Conservation (phyloP, 2,329 filamentous ascomycete genomes). For the Botryotinia narcissicola region DNA sequence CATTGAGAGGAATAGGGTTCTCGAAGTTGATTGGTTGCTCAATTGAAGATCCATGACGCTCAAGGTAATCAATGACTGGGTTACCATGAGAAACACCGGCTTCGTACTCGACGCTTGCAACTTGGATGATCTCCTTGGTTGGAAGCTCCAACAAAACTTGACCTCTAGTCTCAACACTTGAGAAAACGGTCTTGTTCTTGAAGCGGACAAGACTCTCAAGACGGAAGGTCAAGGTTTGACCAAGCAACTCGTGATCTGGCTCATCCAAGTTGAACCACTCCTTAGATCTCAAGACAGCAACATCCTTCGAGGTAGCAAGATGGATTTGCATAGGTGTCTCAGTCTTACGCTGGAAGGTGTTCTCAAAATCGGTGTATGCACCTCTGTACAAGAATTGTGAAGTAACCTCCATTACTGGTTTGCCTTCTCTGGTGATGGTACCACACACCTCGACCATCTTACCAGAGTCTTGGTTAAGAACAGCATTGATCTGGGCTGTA, state of each 20-base stretch:
- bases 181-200: slow-evolving; percentile 93
- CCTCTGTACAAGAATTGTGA: slow-evolving; percentile 98
- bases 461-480: slow-evolving; percentile 95
- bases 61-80: slow-evolving; percentile 92
- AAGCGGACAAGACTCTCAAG: slow-evolving; percentile 87
- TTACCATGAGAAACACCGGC: slow-evolving; percentile 90
- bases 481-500: slow-evolving; percentile 92
- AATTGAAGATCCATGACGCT: slow-evolving; percentile 85
- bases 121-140: slow-evolving; percentile 95
- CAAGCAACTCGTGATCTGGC: slow-evolving; percentile 79
- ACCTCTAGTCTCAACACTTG: slow-evolving; percentile 85
- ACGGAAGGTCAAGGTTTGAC: slow-evolving; percentile 93
- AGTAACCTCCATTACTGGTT: slow-evolving; percentile 95
- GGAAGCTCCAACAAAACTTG: slow-evolving; percentile 92
- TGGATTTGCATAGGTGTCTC: slow-evolving; percentile 95
- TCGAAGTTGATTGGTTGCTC: slow-evolving; percentile 97
- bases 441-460: slow-evolving; percentile 99
- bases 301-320: slow-evolving; percentile 81
- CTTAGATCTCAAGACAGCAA: slow-evolving; percentile 92
- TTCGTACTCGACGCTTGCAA: slow-evolving; percentile 95
- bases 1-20: slow-evolving; percentile 92
- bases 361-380: slow-evolving; percentile 88
- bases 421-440: slow-evolving; percentile 80
- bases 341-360: slow-evolving; percentile 96
- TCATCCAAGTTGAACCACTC: slow-evolving; percentile 94